Conservation (phyloP, 2,329 filamentous ascomycete species). For the Colletotrichum sp. region DNA sequence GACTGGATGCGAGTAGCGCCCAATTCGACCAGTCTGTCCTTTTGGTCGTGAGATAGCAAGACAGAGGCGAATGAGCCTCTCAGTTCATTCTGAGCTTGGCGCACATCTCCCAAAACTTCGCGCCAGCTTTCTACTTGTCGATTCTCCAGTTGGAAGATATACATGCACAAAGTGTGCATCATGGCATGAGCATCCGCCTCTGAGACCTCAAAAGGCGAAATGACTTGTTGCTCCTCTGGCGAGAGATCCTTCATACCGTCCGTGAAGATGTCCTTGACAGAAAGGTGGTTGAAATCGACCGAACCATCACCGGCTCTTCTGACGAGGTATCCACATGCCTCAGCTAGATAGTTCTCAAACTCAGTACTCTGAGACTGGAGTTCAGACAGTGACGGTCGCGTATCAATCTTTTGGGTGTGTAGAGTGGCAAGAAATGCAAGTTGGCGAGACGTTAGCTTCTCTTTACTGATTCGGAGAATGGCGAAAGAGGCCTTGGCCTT, state of each 20-base stretch:
- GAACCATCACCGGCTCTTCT: accelerated
- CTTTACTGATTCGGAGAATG: not conserved
- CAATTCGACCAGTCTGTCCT: no score
- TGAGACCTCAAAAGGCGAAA: not conserved
- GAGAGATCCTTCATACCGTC: accelerated
- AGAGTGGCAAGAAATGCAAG: not conserved
- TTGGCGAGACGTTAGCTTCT: not conserved
- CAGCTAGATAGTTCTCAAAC: accelerated
- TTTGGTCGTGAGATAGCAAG: no score
- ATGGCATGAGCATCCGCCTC: not conserved
- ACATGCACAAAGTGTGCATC: not conserved
- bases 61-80: not conserved
- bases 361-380: accelerated
- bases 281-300: accelerated
- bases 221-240: not conserved
- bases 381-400: accelerated
- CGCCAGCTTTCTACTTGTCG: accelerated
- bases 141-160: not conserved
- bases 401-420: accelerated
- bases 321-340: not conserved
- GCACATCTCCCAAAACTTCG: accelerated
- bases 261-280: accelerated
- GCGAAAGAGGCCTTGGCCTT: not conserved
- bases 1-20: accelerated
- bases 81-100: not conserved